A percentile compares a stretch with the other conserved stretches of the same genome.
Evolutionary conservation across 1,139 yeast genomes (phyloP).

Genomic region (Lodderomyces orthopsilosis): DNA sequence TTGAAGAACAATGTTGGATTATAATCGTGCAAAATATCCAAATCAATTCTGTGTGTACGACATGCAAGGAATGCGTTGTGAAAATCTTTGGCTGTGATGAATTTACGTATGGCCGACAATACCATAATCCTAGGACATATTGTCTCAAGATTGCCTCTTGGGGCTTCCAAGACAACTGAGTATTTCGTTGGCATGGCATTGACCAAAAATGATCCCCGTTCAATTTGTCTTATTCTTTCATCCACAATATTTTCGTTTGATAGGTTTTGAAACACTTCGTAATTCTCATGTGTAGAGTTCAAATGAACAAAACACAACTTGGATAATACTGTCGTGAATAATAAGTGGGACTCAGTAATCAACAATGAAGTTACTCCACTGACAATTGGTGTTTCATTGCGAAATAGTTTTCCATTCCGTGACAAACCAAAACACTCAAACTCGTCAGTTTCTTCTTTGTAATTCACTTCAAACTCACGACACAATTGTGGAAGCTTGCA

Average conservation of each 20-base stretch:
- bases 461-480: conserved; percentile 55
- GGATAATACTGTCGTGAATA: conserved; percentile 88
- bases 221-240: conserved; percentile 85
- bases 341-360: conserved; percentile 66
- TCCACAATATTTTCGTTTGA: conserved; percentile 40
- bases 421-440: conserved; percentile 68
- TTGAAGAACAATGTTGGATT: conserved; percentile 65
- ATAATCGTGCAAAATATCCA: conserved; percentile 87
- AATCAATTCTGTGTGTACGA: conserved; percentile 86
- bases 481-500: conserved; percentile 69
- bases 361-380: conserved; percentile 81
- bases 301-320: conserved; percentile 81
- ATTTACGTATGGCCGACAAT: conserved; percentile 72
- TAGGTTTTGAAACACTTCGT: conserved; percentile 20
- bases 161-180: conserved; percentile 86
- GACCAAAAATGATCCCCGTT: conserved; percentile 83
- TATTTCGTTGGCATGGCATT: conserved; percentile 80
- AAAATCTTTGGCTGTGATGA: conserved; percentile 58
- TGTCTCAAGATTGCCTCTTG: conserved; percentile 94
- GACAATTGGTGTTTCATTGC: conserved; percentile 60
- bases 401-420: conserved; percentile 69
- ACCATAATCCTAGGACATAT: conserved; percentile 93
- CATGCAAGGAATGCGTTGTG: conserved; percentile 75
- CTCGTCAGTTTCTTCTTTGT: conserved; percentile 21
- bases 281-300: conserved; percentile 34